Evolutionary conservation across 2,329 filamentous ascomycete species (phyloP).

Genomic region (Colletotrichum higginsianum): DNA sequence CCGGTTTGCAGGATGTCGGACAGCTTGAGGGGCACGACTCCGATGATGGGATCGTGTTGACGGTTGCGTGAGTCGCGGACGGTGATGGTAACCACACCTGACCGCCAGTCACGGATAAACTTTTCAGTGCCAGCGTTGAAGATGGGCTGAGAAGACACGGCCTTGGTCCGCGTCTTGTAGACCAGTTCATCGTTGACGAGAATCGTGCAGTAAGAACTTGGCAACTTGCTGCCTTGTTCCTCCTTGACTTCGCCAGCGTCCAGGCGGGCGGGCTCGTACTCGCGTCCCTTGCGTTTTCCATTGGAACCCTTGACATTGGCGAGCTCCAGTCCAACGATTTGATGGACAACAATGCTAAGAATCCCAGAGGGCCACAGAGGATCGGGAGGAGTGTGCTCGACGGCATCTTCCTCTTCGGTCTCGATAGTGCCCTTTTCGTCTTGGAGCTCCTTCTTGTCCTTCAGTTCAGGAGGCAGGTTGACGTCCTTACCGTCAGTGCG

Average conservation of each 20-base stretch:
- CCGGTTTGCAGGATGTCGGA: slow-evolving; percentile 90
- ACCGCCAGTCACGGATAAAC: slow-evolving; percentile 95
- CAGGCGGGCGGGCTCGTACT: slow-evolving; percentile 89
- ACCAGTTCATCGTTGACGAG: slow-evolving; percentile 89
- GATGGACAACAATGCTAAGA: slow-evolving; percentile 88
- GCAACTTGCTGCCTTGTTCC: slow-evolving; percentile 83
- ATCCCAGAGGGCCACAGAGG: slow-evolving; percentile 96
- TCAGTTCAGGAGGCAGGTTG: slow-evolving; percentile 80
- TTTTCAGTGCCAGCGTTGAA: slow-evolving; percentile 97
- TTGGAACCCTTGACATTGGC: slow-evolving; percentile 89
- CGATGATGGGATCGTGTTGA: slow-evolving; percentile 94
- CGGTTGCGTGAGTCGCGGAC: slow-evolving; percentile 91
- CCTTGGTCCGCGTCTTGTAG: slow-evolving; percentile 96
- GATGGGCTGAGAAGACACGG: slow-evolving; percentile 93
- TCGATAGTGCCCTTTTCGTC: slow-evolving; percentile 88
- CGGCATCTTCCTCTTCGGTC: slow-evolving; percentile 83
- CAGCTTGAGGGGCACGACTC: slow-evolving; percentile 89
- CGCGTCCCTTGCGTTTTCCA: slow-evolving; percentile 85
- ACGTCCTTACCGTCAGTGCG: slow-evolving; percentile 90
- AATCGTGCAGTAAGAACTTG: slow-evolving; percentile 95
- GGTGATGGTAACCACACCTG: slow-evolving; percentile 86
- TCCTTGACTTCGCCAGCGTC: slow-evolving; percentile 88
- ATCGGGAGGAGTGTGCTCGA: slow-evolving; percentile 91
- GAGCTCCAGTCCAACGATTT: slow-evolving; percentile 96
- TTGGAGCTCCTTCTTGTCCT: slow-evolving; percentile 82